Percentiles rank a stretch among this genome's conserved stretches.
Evolutionary conservation across 164 flowering plant genomes (phyloP).

Genomic region (Malania oleifera): DNA sequence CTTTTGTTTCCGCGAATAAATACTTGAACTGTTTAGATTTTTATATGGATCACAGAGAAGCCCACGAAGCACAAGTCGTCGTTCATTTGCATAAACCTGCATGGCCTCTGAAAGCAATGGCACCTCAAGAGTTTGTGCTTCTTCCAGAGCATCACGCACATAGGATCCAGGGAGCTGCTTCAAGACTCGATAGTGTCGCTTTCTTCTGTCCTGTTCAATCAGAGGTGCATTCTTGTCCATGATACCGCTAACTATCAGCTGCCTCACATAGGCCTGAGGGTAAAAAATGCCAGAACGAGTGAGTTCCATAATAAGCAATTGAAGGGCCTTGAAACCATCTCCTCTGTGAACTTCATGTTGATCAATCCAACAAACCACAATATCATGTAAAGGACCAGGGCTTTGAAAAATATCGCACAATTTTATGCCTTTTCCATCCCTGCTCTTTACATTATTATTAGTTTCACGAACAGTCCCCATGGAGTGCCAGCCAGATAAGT

Average conservation of each 20-base stretch:
- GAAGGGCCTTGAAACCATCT: constrained; percentile 70
- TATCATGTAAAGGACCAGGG: constrained; percentile 89
- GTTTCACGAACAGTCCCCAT: constrained; percentile 21
- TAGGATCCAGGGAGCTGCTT: constrained; percentile 73
- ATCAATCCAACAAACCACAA: constrained; percentile 95
- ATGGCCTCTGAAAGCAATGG: constrained; percentile 44
- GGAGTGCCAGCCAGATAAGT: constrained; percentile 18
- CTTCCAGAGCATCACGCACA: constrained; percentile 56
- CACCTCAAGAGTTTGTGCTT: constrained; percentile 42
- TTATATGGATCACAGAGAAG: constrained; percentile 24
- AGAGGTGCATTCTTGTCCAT: constrained; percentile 50
- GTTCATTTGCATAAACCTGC: constrained; percentile 73
- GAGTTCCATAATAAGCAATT: constrained; percentile 70
- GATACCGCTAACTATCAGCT: constrained; percentile 85
- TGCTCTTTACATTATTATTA: constrained; percentile 22
- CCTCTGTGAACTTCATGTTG: constrained; percentile 72
- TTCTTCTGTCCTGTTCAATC: constrained; percentile 42
- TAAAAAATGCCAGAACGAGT: constrained; percentile 72
- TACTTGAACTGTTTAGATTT: constrained; percentile 11
- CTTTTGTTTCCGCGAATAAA: constrained; percentile 24
- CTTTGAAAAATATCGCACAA: constrained; percentile 50
- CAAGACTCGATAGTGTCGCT: constrained; percentile 63
- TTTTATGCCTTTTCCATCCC: constrained; percentile 19
- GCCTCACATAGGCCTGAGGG: constrained; percentile 89
- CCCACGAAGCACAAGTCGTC: constrained; percentile 69